Base-by-base conservation (phyloP, 495 filamentous ascomycete genomes). In the Lentithecium fluviatile region DNA sequence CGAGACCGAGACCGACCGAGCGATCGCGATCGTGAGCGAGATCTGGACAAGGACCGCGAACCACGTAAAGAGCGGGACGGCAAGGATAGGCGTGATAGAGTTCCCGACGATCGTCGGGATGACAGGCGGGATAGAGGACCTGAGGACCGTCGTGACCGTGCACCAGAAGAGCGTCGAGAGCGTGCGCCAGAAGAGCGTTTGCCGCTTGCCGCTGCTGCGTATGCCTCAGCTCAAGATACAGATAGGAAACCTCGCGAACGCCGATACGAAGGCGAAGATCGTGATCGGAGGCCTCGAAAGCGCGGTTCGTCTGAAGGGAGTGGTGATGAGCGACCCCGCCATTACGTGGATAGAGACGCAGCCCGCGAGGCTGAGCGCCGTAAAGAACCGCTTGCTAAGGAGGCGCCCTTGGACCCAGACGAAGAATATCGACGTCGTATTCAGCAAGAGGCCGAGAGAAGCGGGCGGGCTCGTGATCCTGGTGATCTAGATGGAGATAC, bases 371-470 rank as follows among this genome's bases (percentile, higher is more conserved):
- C 48, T 7, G 72, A 69, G 12, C 53, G 59, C 20, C 50, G 52
- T 17, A 64, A 59, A 34, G 56, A 62, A 8, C 12, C 48, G 0
- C 0, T 25, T 56, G 20, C 34, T 4, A 53, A 58, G 32, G 59
- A 66, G 21, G 36, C 66, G 13, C 58, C 50, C n/a, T 36, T 72
- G 3, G 72, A 74, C 40, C 65, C 74, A 1, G 74, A 76, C 13
- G 74, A 73, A 60, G 74, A 76, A 40, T 76, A 76, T 52, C 69
- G 71, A 21, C 72, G 69, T 15, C 69, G 74, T 13, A 68, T 76
- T 56, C 61, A 68, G 42, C 72, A 69, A 52, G 70, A 70, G 40
- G 32, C 43, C 7, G 58, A 68, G 53, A 61, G 61, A 38, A 63
- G 54, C 38, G 25, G 55, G 7, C 42, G 52, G 45, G 23, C 42